Percentiles rank a stretch among this genome's conserved stretches.
Evolutionary conservation across 1,284 basidiomycete genomes (phyloP).

Genomic region (Leccinum subrobustum): DNA sequence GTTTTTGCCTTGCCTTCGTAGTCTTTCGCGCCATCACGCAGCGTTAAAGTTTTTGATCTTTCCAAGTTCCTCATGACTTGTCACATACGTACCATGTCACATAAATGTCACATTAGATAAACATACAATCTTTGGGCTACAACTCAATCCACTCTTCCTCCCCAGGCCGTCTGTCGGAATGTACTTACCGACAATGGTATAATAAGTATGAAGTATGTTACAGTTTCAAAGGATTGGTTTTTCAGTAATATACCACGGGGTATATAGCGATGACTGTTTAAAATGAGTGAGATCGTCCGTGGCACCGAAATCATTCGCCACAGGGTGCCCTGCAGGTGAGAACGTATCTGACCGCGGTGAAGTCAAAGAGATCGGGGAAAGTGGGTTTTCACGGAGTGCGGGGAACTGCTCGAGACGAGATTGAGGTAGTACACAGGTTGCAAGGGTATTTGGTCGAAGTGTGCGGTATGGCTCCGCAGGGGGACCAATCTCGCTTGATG

Average conservation of each 20-base stretch:
- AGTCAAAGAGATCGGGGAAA: background rate
- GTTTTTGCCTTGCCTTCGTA: constrained; percentile 29
- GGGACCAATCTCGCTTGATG: constrained; percentile 3
- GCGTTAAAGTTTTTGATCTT: background rate
- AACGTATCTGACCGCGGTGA: background rate
- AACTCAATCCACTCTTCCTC: background rate
- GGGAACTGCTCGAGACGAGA: constrained; percentile 7
- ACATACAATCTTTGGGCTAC: background rate
- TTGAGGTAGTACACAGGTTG: background rate
- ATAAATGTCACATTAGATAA: background rate
- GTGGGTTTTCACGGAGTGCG: constrained; percentile 3
- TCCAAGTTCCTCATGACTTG: background rate
- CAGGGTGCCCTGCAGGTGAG: background rate
- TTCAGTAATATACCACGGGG: background rate
- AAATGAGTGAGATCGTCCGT: constrained; percentile 1
- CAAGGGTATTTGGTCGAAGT: background rate
- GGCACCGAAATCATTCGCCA: background rate
- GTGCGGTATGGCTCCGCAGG: background rate
- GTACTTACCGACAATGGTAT: background rate
- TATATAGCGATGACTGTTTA: constrained; percentile 4
- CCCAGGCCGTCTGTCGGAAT: too few species aligned
- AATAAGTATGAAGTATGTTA: background rate
- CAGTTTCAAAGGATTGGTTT: background rate
- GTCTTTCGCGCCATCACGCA: background rate
- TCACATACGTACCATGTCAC: constrained; percentile 6